Percentiles rank a stretch among this genome's conserved stretches.
Conservation (phyloP, 768 basidiomycete species). For the Suillus sp. region DNA sequence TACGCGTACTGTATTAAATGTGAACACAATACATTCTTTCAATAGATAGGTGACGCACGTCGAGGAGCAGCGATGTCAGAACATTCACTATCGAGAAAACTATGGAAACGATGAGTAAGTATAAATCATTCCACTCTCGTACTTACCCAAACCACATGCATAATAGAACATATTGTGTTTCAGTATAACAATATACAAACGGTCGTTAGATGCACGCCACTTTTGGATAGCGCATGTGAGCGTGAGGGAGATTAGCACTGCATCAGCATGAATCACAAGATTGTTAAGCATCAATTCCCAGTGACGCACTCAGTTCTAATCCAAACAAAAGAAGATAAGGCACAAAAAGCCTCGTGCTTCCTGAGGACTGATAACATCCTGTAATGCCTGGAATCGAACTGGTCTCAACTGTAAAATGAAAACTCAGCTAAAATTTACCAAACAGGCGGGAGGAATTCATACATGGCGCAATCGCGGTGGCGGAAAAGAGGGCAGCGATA, state of each 20-base stretch:
- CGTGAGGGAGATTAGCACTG: constrained; percentile 13
- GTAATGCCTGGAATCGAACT: constrained; percentile 8
- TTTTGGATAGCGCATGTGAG: constrained; percentile 4
- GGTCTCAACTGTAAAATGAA: constrained; percentile 1
- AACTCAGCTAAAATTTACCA: background rate
- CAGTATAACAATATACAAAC: constrained; percentile 3
- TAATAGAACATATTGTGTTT: constrained; percentile 15
- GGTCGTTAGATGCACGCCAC: background rate
- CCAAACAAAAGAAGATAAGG: constrained; percentile 9
- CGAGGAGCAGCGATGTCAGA: constrained; percentile 9
- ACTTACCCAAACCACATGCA: constrained; percentile 12
- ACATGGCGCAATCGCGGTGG: background rate
- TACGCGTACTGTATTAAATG: constrained; percentile 7
- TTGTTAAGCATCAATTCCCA: background rate
- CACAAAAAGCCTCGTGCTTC: constrained; percentile 1
- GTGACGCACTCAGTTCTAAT: constrained; percentile 11
- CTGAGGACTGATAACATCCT: constrained; percentile 4
- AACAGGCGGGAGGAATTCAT: background rate
- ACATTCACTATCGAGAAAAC: constrained; percentile 11
- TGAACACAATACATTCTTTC: background rate
- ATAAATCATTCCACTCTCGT: too few species aligned
- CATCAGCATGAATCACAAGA: background rate
- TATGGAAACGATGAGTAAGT: background rate
- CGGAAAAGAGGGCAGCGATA: background rate
- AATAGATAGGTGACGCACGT: constrained; percentile 2